Base-by-base conservation (phyloP, 768 basidiomycete genomes). In the Fistulinella prunicolor region DNA sequence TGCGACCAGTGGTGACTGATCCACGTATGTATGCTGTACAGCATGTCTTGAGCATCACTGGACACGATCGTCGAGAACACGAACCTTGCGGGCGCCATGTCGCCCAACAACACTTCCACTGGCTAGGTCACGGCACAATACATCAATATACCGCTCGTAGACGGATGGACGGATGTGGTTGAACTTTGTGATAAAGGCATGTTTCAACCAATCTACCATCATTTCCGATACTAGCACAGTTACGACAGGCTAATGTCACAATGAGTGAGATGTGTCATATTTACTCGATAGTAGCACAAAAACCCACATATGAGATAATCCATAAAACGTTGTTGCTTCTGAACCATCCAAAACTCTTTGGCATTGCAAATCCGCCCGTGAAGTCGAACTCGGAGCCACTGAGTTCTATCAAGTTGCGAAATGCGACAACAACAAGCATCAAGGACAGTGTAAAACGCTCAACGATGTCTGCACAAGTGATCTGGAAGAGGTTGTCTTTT, bases 181-280 rank as follows among this genome's bases (percentile, higher is more conserved):
- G 74, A 98, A 98, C 67, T 99, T 99, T 42, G 94, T 95, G 59
- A 99, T 98, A 70, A 98, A 99, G 9, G 94, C 95, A 61, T 99
- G 96, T 65, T 99, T 99, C 42, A 98, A 76, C 95, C 95, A 99
- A 65, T 99, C 96, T 10, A 99, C 96, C 12, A 89, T 66, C 79
- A 91, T 88, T 66, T 99, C 96, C 2, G 93, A 95, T 4, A 83
- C 61, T 66, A 98, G 76, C 3, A 99, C 96, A 2, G 89, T 88
- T 41, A 97, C 56, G 2, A 95, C 93, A 19, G 96, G 96, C 94
- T 96, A 21, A 59, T 22, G 29, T 23, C 47, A 41, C 21, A 36
- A 20, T 44, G 24, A 41, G 35, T 47, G 24, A 48, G 34, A 26
- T 12, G 29, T n/a, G n/a, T n/a, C n/a, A n/a, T n/a, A n/a, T 19